These are phyloP conservation scores for Phialophora macrospora DNA, from an alignment of 2,329 filamentous ascomycete genomes.

Conservation along the genomic window DNA sequence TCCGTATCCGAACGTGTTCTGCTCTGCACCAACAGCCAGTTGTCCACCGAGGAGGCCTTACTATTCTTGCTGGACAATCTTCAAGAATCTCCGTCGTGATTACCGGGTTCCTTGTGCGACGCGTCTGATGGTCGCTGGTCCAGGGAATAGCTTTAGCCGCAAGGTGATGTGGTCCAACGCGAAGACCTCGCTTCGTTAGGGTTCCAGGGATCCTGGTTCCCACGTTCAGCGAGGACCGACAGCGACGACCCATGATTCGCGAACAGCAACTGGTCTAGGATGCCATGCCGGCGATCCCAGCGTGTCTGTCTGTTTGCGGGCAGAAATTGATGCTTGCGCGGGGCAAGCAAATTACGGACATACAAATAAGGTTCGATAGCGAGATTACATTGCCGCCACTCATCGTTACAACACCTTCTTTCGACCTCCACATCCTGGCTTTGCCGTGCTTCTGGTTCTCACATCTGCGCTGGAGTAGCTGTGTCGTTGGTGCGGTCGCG, in stretches of 20 bases:
- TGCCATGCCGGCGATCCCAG: slow-evolving; percentile 11
- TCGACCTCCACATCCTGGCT: slow-evolving; percentile 3
- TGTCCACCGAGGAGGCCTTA: not conserved
- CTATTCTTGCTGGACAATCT: not conserved
- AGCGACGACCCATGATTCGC: slow-evolving; percentile 2
- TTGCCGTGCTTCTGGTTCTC: slow-evolving; percentile 14
- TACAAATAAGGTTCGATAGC: slow-evolving; percentile 36
- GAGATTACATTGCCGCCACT: slow-evolving; percentile 34
- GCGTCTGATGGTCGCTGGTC: not conserved
- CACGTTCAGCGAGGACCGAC: slow-evolving; percentile 10
- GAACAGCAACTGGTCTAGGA: slow-evolving; percentile 17
- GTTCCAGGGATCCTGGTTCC: slow-evolving; percentile 1
- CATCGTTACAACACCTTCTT: slow-evolving; percentile 11
- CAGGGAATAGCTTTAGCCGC: not conserved
- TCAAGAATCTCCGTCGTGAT: not conserved
- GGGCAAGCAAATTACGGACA: slow-evolving; percentile 30
- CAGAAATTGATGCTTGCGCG: slow-evolving; percentile 27
- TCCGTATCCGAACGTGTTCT: not conserved
- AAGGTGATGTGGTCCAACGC: not conserved
- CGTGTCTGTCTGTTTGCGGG: slow-evolving; percentile 27
- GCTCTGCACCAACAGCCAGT: not conserved
- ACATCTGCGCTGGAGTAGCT: slow-evolving; percentile 21
- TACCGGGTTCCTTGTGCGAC: not conserved
- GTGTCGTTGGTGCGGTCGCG: slow-evolving; percentile 21
- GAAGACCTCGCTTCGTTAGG: slow-evolving; percentile 2